phyloP scores from a whole-genome alignment of 441 rosid species.

The Cnidoscolus chayamansa region DNA sequence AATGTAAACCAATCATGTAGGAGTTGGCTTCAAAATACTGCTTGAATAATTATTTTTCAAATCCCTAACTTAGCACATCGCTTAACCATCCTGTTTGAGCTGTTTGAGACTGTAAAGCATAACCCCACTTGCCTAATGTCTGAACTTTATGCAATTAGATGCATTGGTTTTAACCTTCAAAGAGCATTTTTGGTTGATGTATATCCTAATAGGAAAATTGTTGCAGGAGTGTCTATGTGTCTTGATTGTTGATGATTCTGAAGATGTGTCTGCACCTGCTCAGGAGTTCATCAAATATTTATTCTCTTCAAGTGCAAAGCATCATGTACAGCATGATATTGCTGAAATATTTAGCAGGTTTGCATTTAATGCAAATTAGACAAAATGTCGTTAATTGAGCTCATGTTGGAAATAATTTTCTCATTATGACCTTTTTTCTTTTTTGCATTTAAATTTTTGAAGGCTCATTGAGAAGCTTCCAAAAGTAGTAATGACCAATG shows the following conservation, averaged over 20 bases:
- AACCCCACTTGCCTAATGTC: neutral
- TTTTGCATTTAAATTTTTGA: slow-evolving; percentile 16
- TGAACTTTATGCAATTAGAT: neutral
- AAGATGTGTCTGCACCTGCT: slow-evolving; percentile 65
- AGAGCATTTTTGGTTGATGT: neutral
- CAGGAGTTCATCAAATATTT: slow-evolving; percentile 57
- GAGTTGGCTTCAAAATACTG: neutral
- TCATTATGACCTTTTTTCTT: slow-evolving; percentile 9
- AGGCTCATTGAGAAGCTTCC: slow-evolving; percentile 94
- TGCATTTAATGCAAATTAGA: slow-evolving; percentile 30
- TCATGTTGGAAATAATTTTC: slow-evolving; percentile 13
- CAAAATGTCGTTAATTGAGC: slow-evolving; percentile 7
- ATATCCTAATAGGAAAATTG: slow-evolving; percentile 21
- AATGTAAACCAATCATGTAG: neutral
- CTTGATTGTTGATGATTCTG: slow-evolving; percentile 73
- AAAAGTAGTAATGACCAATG: slow-evolving; percentile 67
- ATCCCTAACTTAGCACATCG: neutral
- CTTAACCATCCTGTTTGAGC: neutral
- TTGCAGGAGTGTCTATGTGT: slow-evolving; percentile 83
- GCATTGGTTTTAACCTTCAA: neutral
- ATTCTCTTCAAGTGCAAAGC: slow-evolving; percentile 37
- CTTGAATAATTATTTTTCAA: neutral
- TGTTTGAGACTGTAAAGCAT: neutral
- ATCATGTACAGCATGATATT: slow-evolving; percentile 48
- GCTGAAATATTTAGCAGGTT: slow-evolving; percentile 69